Evolutionary conservation across 805 yeast genomes (phyloP), one percentile per base, ranked within the genome.

Genomic region (Wickerhamomyces strasburgensis): DNA sequence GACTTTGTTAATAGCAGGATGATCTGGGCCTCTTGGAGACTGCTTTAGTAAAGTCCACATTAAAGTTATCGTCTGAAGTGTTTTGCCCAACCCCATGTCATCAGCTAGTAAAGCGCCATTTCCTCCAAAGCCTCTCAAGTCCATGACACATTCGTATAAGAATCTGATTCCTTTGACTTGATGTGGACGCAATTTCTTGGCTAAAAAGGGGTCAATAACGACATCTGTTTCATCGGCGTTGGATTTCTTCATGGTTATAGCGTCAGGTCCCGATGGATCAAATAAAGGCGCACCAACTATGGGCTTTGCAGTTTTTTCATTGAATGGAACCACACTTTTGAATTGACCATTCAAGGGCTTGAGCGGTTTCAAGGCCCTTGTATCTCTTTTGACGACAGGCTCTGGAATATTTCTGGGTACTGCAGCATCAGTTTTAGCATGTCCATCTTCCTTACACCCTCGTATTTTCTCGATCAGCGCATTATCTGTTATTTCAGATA

Each of bases 81-180:
- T 89, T 51, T 84, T 84, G 2, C 96, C 96, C 14, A 93, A 65
- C 0, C 98, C 98, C 98, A 93, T 93, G 50, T 90, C 98, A 59
- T 93, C 98, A 0, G 98, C 98, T 40, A 93, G 59, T 5, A 93
- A 61, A 2, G 90, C 89, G 0, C 98, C 98, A 29, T 61, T 48
- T 0, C 75, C 73, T 2, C 65, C 63, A 15, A 60, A 60, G 4
- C 68, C 70, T 18, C 72, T 62, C 35, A 72, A 61, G 0, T 95
- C 95, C 80, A 83, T 75, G 2, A 89, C 72, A 48, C 96, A 85
- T 39, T 84, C 82, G 54, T 86, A 86, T 48, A 93, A 62, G 51
- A 93, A 93, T 36, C 62, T 57, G 1, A 90, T 84, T 3, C 96
- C 98, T 46, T 83, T 89, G 11, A 73, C 60, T 57, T 93, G 98